phyloP scores from a whole-genome alignment of 768 basidiomycete species.

The Tephrocybe sp. region DNA sequence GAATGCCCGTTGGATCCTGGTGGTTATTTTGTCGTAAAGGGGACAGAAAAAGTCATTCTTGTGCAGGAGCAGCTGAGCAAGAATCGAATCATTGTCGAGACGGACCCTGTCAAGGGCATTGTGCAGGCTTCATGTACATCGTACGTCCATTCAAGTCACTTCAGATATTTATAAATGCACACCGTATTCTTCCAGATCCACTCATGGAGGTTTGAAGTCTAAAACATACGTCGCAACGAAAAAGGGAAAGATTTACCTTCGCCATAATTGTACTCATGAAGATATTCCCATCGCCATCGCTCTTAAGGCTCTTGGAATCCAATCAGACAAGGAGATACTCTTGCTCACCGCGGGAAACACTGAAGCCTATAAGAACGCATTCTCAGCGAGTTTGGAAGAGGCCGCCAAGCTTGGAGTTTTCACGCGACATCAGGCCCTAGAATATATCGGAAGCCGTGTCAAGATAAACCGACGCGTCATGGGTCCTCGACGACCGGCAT shows the following conservation, averaged over 20 bases:
- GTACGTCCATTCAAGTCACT: constrained; percentile 46
- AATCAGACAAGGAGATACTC: constrained; percentile 97
- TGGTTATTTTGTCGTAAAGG: constrained; percentile 99
- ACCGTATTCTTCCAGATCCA: constrained; percentile 48
- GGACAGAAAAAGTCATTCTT: constrained; percentile 98
- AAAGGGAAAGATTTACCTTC: constrained; percentile 90
- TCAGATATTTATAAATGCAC: neutral
- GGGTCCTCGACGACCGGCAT: constrained; percentile 79
- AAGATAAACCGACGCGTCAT: constrained; percentile 81
- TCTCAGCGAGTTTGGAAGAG: constrained; percentile 92
- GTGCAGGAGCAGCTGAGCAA: constrained; percentile 99
- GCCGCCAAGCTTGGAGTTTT: constrained; percentile 88
- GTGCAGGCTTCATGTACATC: constrained; percentile 97
- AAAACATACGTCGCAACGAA: constrained; percentile 98
- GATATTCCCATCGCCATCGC: constrained; percentile 96
- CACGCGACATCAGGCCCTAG: constrained; percentile 90
- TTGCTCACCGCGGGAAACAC: constrained; percentile 90
- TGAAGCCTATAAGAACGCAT: constrained; percentile 81
- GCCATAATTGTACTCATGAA: constrained; percentile 96
- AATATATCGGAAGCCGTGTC: constrained; percentile 92
- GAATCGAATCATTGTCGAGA: constrained; percentile 98
- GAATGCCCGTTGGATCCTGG: constrained; percentile 99
- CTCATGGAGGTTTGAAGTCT: constrained; percentile 84
- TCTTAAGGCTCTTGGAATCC: constrained; percentile 93
- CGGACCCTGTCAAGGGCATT: constrained; percentile 81